Evolutionary conservation across 306 rosid genomes (phyloP).

Genomic region (Oxytropis ochrocephala): DNA sequence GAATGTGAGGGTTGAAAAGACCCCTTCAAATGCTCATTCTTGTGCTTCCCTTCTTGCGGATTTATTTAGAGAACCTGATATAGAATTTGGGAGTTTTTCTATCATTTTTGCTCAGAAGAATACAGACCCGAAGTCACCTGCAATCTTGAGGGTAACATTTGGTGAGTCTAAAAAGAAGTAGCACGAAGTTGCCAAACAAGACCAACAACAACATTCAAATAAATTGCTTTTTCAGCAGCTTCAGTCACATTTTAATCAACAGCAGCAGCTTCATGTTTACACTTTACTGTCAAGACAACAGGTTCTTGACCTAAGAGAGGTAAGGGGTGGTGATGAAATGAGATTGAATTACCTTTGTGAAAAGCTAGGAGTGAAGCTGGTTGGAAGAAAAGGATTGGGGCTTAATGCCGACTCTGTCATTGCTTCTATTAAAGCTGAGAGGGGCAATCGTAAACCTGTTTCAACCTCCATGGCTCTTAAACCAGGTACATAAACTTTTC

Average conservation of each 20-base stretch:
- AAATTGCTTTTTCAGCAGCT: conserved; percentile 97
- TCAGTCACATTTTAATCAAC: conserved; percentile 93
- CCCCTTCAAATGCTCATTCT: conserved; percentile 82
- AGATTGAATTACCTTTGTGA: conserved; percentile 79
- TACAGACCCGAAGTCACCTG: conserved; percentile 80
- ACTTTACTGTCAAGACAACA: conserved; percentile 85
- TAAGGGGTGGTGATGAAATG: conserved; percentile 96
- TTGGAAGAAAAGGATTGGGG: conserved; percentile 94
- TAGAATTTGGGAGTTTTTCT: conserved; percentile 94
- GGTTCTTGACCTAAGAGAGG: conserved; percentile 79
- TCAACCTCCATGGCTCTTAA: conserved; percentile 51
- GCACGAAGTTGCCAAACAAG: conserved; percentile 64
- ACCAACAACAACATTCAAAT: conserved; percentile 72
- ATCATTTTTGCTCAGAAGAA: conserved; percentile 63
- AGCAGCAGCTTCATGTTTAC: conserved; percentile 91
- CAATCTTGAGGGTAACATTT: conserved; percentile 82
- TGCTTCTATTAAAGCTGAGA: conserved; percentile 82
- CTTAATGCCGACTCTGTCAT: conserved; percentile 80
- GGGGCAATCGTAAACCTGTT: conserved; percentile 71
- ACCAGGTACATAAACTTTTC: conserved; percentile 42
- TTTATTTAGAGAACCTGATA: conserved; percentile 92
- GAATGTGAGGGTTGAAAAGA: conserved; percentile 60
- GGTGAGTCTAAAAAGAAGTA: conserved; percentile 63
- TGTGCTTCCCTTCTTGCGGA: conserved; percentile 92
- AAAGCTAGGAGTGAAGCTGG: conserved; percentile 84